Percentiles rank a stretch among this genome's conserved stretches.
These are phyloP conservation scores for Coemansia sp. DNA, from an alignment of 192 early-diverging fungal genomes.

Conservation along the genomic window DNA sequence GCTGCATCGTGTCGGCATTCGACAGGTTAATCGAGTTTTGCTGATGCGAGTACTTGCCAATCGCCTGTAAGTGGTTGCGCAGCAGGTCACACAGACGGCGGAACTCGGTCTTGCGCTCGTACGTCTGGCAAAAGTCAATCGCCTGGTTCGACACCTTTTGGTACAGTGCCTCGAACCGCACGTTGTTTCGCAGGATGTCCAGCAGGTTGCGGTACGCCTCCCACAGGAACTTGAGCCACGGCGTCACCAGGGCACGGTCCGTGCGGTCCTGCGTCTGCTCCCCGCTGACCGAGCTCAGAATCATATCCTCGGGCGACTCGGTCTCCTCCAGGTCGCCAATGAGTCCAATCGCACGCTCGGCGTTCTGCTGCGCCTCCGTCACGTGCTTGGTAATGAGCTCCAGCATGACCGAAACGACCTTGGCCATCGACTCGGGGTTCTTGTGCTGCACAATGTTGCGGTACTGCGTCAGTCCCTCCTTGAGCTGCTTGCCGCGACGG, in stretches of 20 bases:
- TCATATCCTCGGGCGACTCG: slow-evolving; percentile 97
- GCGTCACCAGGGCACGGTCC: slow-evolving; percentile 97
- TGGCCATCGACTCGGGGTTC: slow-evolving; percentile 87
- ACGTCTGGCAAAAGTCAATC: slow-evolving; percentile 95
- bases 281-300: slow-evolving; percentile 92
- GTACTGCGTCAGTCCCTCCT: slow-evolving; percentile 97
- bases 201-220: slow-evolving; percentile 98
- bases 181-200: slow-evolving; percentile 97
- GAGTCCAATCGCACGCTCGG: slow-evolving; percentile 83
- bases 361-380: slow-evolving; percentile 87
- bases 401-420: slow-evolving; percentile 86
- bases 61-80: slow-evolving; percentile 89
- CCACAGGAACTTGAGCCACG: slow-evolving; percentile 99
- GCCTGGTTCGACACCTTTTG: slow-evolving; percentile 90
- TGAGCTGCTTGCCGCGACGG: slow-evolving; percentile 87
- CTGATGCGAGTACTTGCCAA: slow-evolving; percentile 89
- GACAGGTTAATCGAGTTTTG: slow-evolving; percentile 93
- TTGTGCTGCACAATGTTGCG: slow-evolving; percentile 98
- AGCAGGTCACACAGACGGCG: slow-evolving; percentile 96
- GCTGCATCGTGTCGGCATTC: slow-evolving; percentile 95
- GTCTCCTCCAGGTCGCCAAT: slow-evolving; percentile 96
- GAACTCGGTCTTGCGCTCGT: slow-evolving; percentile 98
- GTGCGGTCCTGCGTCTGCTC: slow-evolving; percentile 96
- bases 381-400: slow-evolving; percentile 87
- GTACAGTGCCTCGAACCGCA: slow-evolving; percentile 92